Evolutionary conservation across 2,329 filamentous ascomycete genomes (phyloP), one percentile per base, ranked within the genome.

Genomic region (Fusarium staphyleae): DNA sequence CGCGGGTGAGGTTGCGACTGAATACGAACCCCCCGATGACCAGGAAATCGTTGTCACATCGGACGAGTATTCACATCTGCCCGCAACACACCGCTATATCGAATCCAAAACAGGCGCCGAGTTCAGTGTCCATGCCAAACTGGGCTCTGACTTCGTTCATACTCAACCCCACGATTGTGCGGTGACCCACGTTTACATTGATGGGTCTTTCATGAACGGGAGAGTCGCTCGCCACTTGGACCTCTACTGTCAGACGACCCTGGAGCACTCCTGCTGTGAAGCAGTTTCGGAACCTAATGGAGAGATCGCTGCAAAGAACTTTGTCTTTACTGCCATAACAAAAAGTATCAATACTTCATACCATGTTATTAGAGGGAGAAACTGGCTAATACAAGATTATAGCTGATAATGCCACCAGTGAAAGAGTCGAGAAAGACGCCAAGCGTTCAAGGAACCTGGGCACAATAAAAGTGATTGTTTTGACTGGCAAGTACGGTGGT

Each of bases 41-140:
- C 15, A 33, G 3, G 15, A 10, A 1, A 2, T 13, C 1, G 2
- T 26, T 1, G 11, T 10, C 18, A 9, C 8, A 2, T 1, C 22
- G 6, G 11, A 36, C 5, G 6, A 10, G 7, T n/a, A 15, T n/a
- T 3, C 14, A 7, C 15, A 8, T 11, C 7, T 18, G 3, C 46
- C 40, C 0, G 41, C n/a, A 3, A 50, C 32, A 7, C 39, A 19
- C 9, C 65, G 55, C 18, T 70, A 65, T 8, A 67, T 70, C 4
- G 66, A 70, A 22, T 66, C 66, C 3, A 52, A 48, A 12, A 59
- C 57, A 2, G 60, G 50, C 2, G 55, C 57, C 2, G 24, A 49
- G 1, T 70, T 65, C 19, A 7, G 35, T 3, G n/a, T 70, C 10
- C 53, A 64, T 22, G 2, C 41, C 2, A 28, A 13, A 1, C 7